Percentiles rank a stretch among this genome's conserved stretches.
Conservation (phyloP, 345 rosid genomes). For the Turnera subulata region DNA sequence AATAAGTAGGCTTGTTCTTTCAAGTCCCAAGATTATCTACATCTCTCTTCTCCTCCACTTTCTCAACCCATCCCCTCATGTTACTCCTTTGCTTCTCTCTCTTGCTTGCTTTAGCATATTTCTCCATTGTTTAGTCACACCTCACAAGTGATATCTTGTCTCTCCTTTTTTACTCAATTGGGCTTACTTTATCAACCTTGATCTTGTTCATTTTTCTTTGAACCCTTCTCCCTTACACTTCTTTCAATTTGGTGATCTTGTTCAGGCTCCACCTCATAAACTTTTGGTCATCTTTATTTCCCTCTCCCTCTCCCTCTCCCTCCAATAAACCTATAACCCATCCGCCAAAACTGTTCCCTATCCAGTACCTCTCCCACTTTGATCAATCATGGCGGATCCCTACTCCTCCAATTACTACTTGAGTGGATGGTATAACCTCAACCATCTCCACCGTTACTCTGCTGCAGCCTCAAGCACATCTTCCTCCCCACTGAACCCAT, state of each 20-base stretch:
- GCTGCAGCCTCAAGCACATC: constrained; percentile 35
- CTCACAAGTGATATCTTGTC: constrained; percentile 44
- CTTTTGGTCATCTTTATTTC: constrained; percentile 18
- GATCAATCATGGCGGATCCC: constrained; percentile 68
- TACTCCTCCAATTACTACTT: constrained; percentile 28
- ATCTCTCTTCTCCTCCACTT: constrained; percentile 13
- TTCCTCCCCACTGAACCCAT: constrained; percentile 11
- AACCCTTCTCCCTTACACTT: constrained; percentile 8
- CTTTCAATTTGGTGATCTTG: constrained; percentile 27
- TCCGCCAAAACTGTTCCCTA: constrained; percentile 13
- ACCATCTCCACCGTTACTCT: constrained; percentile 37
- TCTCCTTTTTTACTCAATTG: constrained; percentile 35
- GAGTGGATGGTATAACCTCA: constrained; percentile 45
- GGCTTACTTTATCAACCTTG: constrained; percentile 24
- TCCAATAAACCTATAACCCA: constrained; percentile 19
- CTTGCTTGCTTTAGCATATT: constrained; percentile 30
- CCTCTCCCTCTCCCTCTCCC: constrained; percentile 21
- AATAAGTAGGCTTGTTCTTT: constrained; percentile 30
- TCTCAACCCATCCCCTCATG: constrained; percentile 15
- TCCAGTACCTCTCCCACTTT: constrained; percentile 10
- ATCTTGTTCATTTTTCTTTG: constrained; percentile 8
- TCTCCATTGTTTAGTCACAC: constrained; percentile 44
- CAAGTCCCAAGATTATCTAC: constrained; percentile 52
- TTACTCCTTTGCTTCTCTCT: constrained; percentile 2
- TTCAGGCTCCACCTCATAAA: constrained; percentile 18